Percentiles rank a stretch among this genome's conserved stretches.
Conservation (phyloP, 225 moss, liverwort and hornwort genomes). For the Antitrichia curtipendula region DNA sequence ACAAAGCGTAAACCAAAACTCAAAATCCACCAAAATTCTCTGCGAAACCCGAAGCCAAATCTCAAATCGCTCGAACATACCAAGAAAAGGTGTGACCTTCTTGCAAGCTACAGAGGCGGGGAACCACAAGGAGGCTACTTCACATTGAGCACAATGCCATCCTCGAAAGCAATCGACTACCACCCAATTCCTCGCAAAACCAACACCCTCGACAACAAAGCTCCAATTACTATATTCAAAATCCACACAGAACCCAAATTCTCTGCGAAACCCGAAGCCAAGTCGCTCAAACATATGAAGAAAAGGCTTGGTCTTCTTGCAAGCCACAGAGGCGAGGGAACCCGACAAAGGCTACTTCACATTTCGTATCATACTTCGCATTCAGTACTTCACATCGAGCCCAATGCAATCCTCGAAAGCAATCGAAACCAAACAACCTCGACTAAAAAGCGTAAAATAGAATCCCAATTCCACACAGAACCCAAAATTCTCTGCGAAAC, state of each 20-base stretch:
- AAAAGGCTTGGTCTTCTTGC: not conserved
- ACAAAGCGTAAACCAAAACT: not conserved
- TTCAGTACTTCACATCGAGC: not conserved
- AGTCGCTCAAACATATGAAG: not conserved
- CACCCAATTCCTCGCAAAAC: not conserved
- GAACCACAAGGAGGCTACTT: too few relatives aligned
- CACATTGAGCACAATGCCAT: not conserved
- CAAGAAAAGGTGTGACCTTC: too few relatives aligned
- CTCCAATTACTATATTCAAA: not conserved
- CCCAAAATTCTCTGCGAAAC: not conserved
- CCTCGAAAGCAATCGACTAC: not conserved
- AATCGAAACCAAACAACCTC: not conserved
- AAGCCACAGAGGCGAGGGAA: not conserved
- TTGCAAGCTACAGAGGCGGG: not conserved
- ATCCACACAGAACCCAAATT: not conserved
- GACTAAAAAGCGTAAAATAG: not conserved
- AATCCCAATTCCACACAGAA: not conserved
- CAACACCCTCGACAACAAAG: not conserved
- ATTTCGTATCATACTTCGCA: not conserved
- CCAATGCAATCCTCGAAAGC: not conserved
- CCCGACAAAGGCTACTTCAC: not conserved
- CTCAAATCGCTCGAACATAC: not conserved
- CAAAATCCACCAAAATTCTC: not conserved
- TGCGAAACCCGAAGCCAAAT: not conserved
- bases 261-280: not conserved